These are phyloP conservation scores for Dionaea muscipula DNA, from an alignment of 179 eudicot genomes.

Conservation along the genomic window DNA sequence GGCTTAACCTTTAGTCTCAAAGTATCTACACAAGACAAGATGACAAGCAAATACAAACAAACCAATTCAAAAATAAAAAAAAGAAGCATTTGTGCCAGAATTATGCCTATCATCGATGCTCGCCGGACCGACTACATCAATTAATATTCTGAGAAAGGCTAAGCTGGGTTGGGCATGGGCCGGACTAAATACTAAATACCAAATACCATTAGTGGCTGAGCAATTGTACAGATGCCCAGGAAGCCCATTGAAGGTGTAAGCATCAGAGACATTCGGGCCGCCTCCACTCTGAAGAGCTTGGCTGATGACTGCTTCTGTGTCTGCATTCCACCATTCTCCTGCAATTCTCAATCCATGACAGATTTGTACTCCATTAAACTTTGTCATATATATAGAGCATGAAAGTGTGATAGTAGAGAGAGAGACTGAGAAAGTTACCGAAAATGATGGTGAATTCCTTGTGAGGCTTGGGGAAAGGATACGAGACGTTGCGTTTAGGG, in stretches of 20 bases:
- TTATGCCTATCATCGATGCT: no score
- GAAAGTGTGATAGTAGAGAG: not conserved
- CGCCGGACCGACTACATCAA: no score
- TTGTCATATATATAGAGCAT: not conserved
- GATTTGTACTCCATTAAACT: no score
- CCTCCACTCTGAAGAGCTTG: slow-evolving; percentile 62
- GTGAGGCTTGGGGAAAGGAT: slow-evolving; percentile 55
- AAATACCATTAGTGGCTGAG: slow-evolving; percentile 44
- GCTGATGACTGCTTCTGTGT: slow-evolving; percentile 51
- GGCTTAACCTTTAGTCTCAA: slow-evolving; percentile 49
- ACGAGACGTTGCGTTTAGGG: slow-evolving; percentile 30
- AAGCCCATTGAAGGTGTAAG: slow-evolving; percentile 44
- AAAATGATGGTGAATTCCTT: slow-evolving; percentile 45
- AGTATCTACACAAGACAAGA: slow-evolving; percentile 24
- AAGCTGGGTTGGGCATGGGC: no score
- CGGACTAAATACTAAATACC: not conserved
- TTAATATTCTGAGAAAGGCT: no score
- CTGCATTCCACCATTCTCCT: slow-evolving; percentile 72
- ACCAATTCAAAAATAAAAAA: not conserved
- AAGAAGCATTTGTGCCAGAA: not conserved
- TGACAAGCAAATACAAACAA: not conserved
- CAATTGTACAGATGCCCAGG: slow-evolving; percentile 55
- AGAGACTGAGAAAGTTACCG: slow-evolving; percentile 16
- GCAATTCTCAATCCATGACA: not conserved
- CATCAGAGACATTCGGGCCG: slow-evolving; percentile 59